Evolutionary conservation across 768 basidiomycete species (phyloP).

Genomic region (Fistulinella prunicolor): DNA sequence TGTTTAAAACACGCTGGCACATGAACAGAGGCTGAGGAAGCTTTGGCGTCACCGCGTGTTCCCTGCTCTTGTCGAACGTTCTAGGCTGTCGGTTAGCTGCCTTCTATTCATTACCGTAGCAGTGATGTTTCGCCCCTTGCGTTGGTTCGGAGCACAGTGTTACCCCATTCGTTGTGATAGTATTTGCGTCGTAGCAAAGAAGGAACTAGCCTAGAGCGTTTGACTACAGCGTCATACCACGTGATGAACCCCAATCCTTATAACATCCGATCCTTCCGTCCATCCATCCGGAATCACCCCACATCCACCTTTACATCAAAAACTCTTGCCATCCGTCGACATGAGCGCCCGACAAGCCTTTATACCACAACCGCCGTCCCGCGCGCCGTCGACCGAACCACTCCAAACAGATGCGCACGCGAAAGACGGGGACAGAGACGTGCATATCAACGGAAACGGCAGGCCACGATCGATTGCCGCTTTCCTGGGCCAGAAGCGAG

Average conservation of each 20-base stretch:
- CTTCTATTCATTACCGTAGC: too few species aligned
- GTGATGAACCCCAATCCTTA: background rate
- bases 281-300: background rate
- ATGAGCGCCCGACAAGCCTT: constrained; percentile 31
- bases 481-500: constrained; percentile 20
- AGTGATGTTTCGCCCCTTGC: too few species aligned
- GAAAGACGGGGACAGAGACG: constrained; percentile 7
- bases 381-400: constrained; percentile 4
- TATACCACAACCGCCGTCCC: constrained; percentile 20
- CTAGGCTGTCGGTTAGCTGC: too few species aligned
- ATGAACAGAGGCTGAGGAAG: too few species aligned
- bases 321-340: background rate
- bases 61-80: too few species aligned
- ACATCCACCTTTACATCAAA: background rate
- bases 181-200: too few species aligned
- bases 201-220: too few species aligned
- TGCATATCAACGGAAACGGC: constrained; percentile 4
- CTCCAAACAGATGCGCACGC: background rate
- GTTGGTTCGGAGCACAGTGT: too few species aligned
- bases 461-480: constrained; percentile 22
- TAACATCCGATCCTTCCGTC: background rate
- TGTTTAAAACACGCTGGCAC: too few species aligned
- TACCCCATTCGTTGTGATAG: too few species aligned
- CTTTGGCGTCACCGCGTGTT: too few species aligned
- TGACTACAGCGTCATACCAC: background rate